These are phyloP conservation scores for Colletotrichum sojae DNA, from an alignment of 2,329 filamentous ascomycete species.

Conservation along the genomic window DNA sequence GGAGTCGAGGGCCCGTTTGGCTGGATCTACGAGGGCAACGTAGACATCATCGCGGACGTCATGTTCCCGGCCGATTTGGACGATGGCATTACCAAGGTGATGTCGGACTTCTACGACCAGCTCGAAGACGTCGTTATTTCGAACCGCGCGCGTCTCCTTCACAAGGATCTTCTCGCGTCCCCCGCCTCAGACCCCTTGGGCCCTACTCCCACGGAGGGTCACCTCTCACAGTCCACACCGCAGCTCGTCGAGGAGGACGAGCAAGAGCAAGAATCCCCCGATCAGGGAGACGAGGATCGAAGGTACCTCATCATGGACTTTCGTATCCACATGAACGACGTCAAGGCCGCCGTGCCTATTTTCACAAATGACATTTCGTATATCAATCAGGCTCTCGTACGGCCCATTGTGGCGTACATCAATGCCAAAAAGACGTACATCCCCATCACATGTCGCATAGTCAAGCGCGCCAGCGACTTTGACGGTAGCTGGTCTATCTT, in stretches of 20 bases:
- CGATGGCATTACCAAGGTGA: constrained; percentile 91
- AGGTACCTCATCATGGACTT: constrained; percentile 94
- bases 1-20: constrained; percentile 94
- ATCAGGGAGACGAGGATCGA: constrained; percentile 67
- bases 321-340: constrained; percentile 94
- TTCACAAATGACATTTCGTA: constrained; percentile 95
- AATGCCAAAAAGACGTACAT: constrained; percentile 97
- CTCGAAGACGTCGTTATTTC: constrained; percentile 92
- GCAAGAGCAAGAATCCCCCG: not conserved
- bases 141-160: constrained; percentile 76
- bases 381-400: constrained; percentile 93
- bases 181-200: constrained; percentile 45
- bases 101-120: constrained; percentile 97
- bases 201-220: constrained; percentile 49
- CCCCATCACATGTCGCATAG: constrained; percentile 92
- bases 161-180: constrained; percentile 55
- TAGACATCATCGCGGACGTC: constrained; percentile 96
- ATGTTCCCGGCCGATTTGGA: constrained; percentile 93
- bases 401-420: constrained; percentile 98
- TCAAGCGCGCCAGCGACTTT: constrained; percentile 91
- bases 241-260: not conserved
- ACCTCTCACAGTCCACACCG: constrained; percentile 48
- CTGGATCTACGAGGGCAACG: constrained; percentile 97
- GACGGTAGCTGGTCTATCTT: constrained; percentile 96
- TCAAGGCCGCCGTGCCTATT: constrained; percentile 91